Conservation (phyloP, 768 basidiomycete genomes). For the Termitomyces sp. region DNA sequence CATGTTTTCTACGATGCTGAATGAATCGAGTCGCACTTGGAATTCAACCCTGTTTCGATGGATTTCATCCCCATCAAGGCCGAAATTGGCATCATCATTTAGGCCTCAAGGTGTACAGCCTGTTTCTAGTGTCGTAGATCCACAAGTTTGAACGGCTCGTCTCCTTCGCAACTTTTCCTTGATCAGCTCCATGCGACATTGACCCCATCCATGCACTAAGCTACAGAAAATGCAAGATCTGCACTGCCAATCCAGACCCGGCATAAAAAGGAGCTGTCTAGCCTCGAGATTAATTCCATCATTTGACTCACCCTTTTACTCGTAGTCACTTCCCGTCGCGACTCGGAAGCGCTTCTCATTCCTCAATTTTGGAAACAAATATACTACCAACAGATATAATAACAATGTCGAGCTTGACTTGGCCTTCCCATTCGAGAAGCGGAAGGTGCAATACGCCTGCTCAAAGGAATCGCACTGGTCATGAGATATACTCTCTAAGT, state of each 20-base stretch:
- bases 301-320: conserved; percentile 26
- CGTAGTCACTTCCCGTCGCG: conserved; percentile 19
- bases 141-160: conserved; percentile 11
- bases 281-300: conserved; percentile 27
- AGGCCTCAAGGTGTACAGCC: conserved; percentile 24
- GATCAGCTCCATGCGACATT: conserved; percentile 14
- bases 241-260: conserved; percentile 36
- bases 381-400: conserved; percentile 25
- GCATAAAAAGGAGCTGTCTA: conserved; percentile 39
- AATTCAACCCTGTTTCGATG: conserved; percentile 5
- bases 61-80: conserved; percentile 5
- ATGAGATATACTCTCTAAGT: conserved; percentile 25
- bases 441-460: conserved; percentile 26
- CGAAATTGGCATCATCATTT: conserved; percentile 10
- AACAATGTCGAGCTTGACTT: conserved; percentile 32
- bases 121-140: conserved; percentile 14
- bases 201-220: conserved; percentile 21
- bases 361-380: conserved; percentile 27
- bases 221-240: conserved; percentile 20
- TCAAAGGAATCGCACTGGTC: conserved; percentile 30
- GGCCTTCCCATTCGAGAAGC: conserved; percentile 26
- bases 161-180: conserved; percentile 20
- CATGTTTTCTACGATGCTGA: neutral
- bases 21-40: neutral
- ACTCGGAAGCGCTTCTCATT: conserved; percentile 26